Percentiles rank a stretch among this genome's conserved stretches.
Conservation (phyloP, 2,329 filamentous ascomycete genomes). For the Kalaharituber pfeilii region DNA sequence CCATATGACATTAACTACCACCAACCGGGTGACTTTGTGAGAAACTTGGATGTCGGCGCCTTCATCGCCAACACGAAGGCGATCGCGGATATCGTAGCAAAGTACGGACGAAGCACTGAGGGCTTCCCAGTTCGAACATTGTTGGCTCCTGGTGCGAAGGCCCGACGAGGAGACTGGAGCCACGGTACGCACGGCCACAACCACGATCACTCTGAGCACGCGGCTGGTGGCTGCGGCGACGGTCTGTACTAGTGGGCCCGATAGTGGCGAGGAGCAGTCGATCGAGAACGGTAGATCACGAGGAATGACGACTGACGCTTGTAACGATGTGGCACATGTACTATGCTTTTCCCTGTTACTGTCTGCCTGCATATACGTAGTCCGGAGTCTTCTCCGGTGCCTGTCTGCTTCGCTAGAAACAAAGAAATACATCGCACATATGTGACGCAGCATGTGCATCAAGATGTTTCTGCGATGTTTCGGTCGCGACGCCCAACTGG, state of each 20-base stretch:
- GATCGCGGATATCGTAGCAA: slow-evolving; percentile 53
- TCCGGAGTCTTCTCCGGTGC: too few relatives aligned
- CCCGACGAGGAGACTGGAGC: slow-evolving; percentile 2
- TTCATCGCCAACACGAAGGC: slow-evolving; percentile 38
- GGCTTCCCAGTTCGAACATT: slow-evolving; percentile 35
- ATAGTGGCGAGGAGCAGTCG: too few relatives aligned
- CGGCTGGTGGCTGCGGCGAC: slow-evolving; percentile 6
- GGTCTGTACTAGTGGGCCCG: slow-evolving; percentile 11
- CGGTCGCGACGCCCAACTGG: too few relatives aligned
- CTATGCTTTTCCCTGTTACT: too few relatives aligned
- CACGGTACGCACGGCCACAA: slow-evolving; percentile 7
- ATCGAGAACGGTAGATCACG: too few relatives aligned
- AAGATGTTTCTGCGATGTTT: too few relatives aligned
- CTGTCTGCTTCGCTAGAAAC: too few relatives aligned
- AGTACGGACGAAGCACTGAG: slow-evolving; percentile 46
- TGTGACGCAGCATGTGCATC: too few relatives aligned
- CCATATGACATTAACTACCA: slow-evolving; percentile 37
- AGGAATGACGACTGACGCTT: too few relatives aligned
- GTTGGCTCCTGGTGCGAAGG: background rate
- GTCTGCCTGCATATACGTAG: too few relatives aligned
- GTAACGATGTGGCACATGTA: too few relatives aligned
- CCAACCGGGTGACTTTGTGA: slow-evolving; percentile 34
- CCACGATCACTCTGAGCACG: slow-evolving; percentile 4
- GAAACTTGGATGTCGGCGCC: slow-evolving; percentile 37
- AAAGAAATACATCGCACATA: too few relatives aligned